Base-by-base conservation (phyloP, 225 moss, liverwort and hornwort genomes). In the Marchantia polymorpha region DNA sequence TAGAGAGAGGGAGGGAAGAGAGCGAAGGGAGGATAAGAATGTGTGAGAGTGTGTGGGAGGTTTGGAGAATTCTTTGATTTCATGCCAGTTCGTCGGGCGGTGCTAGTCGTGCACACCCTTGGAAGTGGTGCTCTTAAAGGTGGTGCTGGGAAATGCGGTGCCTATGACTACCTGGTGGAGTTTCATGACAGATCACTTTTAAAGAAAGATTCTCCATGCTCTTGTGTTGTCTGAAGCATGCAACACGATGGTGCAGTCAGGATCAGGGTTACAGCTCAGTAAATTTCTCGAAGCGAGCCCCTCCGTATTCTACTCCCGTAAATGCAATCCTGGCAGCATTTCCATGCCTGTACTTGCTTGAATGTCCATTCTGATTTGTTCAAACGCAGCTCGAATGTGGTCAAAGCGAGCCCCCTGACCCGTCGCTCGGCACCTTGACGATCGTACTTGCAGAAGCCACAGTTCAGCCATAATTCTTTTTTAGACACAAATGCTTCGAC, bases 241-340 rank as follows among this genome's bases (percentile, higher is more conserved):
- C 30, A 22, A 67, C 67, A 67, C 67, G 67, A 67, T 67, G 67
- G 67, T 67, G 67, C 67, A 14, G 67, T 67, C 12, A 67, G 30
- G 29, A 12, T 4, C 14, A 10, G 67, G 29, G 27, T 25, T 30
- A 11, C 67, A 67, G 67, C 29, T 67, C 29, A 67, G 67, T 31
- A 31, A 31, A 67, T 27, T 31, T 67, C 67, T 67, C 30, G 29
- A 30, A 67, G 67, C 27, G 6, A 67, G 30, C 30, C 67, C 67
- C 67, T 25, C 14, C 67, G 14, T 67, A 29, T 67, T 67, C 14
- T 30, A 31, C 26, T 67, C 27, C 25, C 31, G 23, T 67, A 11
- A 67, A 67, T 67, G 67, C 29, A 67, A 30, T 67, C 31, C 30
- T 67, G 27, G 12, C 67, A 67, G 31, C 31, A 67, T 30, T 67